These are phyloP conservation scores for Sabuloglossum arenarium DNA, from an alignment of 495 filamentous ascomycete species.

Conservation along the genomic window DNA sequence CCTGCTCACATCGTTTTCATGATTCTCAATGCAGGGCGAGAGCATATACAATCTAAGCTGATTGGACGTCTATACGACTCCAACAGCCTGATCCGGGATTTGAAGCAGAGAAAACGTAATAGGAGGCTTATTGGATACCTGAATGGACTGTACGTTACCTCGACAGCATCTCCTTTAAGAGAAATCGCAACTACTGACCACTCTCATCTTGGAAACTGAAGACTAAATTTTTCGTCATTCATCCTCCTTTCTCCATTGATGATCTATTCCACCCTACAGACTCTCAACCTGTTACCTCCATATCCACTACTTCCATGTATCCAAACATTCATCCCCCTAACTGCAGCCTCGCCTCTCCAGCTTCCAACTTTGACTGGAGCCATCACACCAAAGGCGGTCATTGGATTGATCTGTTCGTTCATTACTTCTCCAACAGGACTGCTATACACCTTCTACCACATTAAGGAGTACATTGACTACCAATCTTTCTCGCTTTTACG, in stretches of 20 bases:
- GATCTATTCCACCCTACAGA: background rate
- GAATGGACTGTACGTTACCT: background rate
- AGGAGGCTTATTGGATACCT: conserved; percentile 1
- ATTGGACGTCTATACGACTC: background rate
- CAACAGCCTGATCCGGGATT: background rate
- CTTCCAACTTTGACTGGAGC: background rate
- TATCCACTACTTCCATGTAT: background rate
- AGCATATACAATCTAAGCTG: background rate
- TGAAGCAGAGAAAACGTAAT: background rate
- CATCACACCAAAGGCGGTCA: background rate
- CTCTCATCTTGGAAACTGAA: background rate
- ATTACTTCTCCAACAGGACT: background rate
- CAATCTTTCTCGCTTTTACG: background rate
- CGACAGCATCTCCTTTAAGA: background rate
- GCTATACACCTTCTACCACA: background rate
- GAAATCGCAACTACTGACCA: background rate
- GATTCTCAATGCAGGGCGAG: background rate
- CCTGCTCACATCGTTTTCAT: background rate
- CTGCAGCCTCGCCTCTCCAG: conserved; percentile 3
- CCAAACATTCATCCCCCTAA: conserved; percentile 1
- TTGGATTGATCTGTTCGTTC: background rate
- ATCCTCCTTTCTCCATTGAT: background rate
- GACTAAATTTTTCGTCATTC: background rate
- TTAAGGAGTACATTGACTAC: background rate
- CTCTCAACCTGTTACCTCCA: background rate